phyloP scores from a whole-genome alignment of 495 filamentous ascomycete genomes.

The Lepidopterella palustris region DNA sequence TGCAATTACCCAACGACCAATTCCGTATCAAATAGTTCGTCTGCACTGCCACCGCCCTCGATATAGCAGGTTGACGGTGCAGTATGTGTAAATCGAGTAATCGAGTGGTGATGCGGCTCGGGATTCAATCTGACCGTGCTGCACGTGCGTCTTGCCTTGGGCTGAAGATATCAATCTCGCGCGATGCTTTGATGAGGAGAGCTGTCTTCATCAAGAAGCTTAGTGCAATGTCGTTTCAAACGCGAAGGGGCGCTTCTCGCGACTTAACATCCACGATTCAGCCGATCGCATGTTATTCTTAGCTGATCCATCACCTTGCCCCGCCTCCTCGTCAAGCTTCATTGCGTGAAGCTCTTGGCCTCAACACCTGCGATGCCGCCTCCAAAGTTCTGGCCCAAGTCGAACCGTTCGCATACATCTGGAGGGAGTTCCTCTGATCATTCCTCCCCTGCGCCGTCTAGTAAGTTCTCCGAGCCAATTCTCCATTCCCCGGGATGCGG shows the following conservation, averaged over 20 bases:
- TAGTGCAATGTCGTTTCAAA: conserved; percentile 12
- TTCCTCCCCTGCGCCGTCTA: conserved; percentile 20
- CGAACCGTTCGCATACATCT: conserved; percentile 25
- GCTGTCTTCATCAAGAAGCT: conserved; percentile 7
- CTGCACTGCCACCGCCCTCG: conserved; percentile 25
- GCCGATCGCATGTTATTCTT: conserved; percentile 27
- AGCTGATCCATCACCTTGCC: conserved; percentile 16
- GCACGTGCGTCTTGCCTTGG: conserved; percentile 25
- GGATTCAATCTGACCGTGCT: not conserved
- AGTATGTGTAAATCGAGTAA: not conserved
- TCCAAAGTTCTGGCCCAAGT: conserved; percentile 28
- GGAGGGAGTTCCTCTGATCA: conserved; percentile 25
- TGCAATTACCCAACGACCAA: not conserved
- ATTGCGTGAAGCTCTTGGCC: conserved; percentile 21
- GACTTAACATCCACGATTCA: conserved; percentile 1
- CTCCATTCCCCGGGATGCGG: conserved; percentile 17
- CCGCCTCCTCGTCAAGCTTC: conserved; percentile 11
- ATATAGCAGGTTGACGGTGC: conserved; percentile 11
- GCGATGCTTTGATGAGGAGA: not conserved
- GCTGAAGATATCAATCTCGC: conserved; percentile 9
- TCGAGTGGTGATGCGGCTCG: not conserved
- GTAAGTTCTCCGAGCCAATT: conserved; percentile 18
- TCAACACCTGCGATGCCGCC: conserved; percentile 24
- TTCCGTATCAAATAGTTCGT: not conserved
- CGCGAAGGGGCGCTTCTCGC: conserved; percentile 11